These are phyloP conservation scores for Ananas comosus DNA, from an alignment of 176 grass and related monocot genomes.

Conservation along the genomic window DNA sequence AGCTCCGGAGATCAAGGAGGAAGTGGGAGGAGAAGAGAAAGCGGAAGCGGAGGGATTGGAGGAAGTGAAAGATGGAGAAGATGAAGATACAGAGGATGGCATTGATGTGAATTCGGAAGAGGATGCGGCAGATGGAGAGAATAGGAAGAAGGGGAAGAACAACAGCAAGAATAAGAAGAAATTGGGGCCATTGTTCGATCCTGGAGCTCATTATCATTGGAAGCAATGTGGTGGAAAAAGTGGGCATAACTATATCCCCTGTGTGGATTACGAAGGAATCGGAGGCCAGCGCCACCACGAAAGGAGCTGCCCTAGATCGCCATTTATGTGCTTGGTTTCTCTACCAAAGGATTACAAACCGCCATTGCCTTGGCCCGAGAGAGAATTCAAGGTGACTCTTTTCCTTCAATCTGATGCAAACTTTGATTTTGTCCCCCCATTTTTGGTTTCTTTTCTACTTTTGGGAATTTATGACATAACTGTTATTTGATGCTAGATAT, in stretches of 20 bases:
- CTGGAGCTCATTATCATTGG: conserved; percentile 54
- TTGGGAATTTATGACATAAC: conserved; percentile 7
- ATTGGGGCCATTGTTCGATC: conserved; percentile 61
- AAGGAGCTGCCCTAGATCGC: conserved; percentile 67
- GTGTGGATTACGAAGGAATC: conserved; percentile 75
- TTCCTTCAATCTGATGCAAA: conserved; percentile 1
- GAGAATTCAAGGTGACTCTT: conserved; percentile 54
- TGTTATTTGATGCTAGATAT: conserved; percentile 39
- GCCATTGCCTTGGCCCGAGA: conserved; percentile 58
- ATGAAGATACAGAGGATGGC: conserved; percentile 18
- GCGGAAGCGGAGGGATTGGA: conserved; percentile 24
- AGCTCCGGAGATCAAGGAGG: conserved; percentile 5
- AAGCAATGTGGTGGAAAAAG: conserved; percentile 70
- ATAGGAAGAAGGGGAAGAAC: conserved; percentile 6
- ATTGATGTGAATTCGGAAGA: conserved; percentile 16
- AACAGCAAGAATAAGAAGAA: conserved; percentile 38
- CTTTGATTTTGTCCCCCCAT: not conserved
- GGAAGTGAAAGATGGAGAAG: conserved; percentile 24
- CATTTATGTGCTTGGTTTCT: conserved; percentile 62
- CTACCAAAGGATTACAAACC: conserved; percentile 72
- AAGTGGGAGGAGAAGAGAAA: conserved; percentile 27
- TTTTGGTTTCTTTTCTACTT: conserved; percentile 7
- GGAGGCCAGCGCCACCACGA: conserved; percentile 64
- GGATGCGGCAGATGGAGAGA: conserved; percentile 18
- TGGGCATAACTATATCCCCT: conserved; percentile 63